Conservation (phyloP, 2,329 filamentous ascomycete genomes). For the Tolypocladium tropicale region DNA sequence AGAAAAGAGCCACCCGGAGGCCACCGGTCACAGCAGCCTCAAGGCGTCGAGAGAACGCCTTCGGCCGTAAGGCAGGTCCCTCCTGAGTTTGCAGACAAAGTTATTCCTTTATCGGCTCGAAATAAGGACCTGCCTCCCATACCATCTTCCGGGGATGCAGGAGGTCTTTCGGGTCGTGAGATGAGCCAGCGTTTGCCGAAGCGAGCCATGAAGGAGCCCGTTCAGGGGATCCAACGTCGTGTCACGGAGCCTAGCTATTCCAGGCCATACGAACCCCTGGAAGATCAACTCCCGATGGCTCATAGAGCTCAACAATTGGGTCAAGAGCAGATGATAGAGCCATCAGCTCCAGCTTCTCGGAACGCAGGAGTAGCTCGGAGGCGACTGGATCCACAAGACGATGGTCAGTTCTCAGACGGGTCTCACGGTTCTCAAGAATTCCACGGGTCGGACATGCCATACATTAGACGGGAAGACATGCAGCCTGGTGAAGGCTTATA, state of each 20-base stretch:
- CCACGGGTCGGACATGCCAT: constrained; percentile 30
- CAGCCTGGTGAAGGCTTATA: constrained; percentile 46
- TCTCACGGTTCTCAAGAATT: constrained; percentile 23
- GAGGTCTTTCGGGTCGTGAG: background rate
- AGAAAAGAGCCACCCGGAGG: constrained; percentile 48
- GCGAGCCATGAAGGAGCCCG: background rate
- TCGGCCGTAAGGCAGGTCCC: constrained; percentile 1
- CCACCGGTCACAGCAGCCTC: constrained; percentile 30
- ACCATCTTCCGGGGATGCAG: constrained; percentile 5
- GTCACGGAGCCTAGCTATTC: constrained; percentile 18
- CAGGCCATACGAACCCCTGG: constrained; percentile 15
- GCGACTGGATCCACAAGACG: constrained; percentile 18
- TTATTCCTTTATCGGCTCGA: constrained; percentile 10
- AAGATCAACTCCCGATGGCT: constrained; percentile 14
- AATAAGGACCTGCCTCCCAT: constrained; percentile 23
- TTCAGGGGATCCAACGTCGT: constrained; percentile 14
- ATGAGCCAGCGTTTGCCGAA: background rate
- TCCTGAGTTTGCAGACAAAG: constrained; percentile 3
- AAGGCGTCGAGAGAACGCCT: constrained; percentile 28
- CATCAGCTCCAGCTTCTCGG: constrained; percentile 2
- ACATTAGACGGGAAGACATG: constrained; percentile 29
- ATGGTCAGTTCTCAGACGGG: constrained; percentile 16
- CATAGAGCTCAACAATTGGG: constrained; percentile 9
- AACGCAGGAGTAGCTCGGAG: constrained; percentile 9
- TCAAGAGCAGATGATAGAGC: constrained; percentile 3